A percentile compares a stretch with the other conserved stretches of the same genome.
Evolutionary conservation across 495 filamentous ascomycete genomes (phyloP).

Genomic region (Lophium mytilinum): DNA sequence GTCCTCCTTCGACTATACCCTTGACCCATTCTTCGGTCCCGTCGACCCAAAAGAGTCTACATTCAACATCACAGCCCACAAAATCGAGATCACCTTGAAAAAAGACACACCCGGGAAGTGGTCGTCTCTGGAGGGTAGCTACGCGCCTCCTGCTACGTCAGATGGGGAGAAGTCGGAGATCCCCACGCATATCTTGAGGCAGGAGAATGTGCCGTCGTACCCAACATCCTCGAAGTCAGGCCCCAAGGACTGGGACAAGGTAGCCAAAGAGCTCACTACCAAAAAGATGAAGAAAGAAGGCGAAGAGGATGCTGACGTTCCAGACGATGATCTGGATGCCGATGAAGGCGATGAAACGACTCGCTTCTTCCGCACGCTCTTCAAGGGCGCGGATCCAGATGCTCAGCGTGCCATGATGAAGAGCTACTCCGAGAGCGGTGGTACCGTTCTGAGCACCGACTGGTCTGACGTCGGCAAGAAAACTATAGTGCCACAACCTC

Average conservation of each 20-base stretch:
- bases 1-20: conserved; percentile 55
- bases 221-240: conserved; percentile 82
- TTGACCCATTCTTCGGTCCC: conserved; percentile 61
- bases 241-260: conserved; percentile 86
- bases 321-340: conserved; percentile 50
- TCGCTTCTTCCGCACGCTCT: conserved; percentile 86
- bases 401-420: conserved; percentile 94
- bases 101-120: conserved; percentile 72
- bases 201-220: conserved; percentile 52
- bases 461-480: conserved; percentile 76
- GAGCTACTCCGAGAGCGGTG: conserved; percentile 87
- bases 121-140: conserved; percentile 54
- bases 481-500: conserved; percentile 63
- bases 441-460: conserved; percentile 86
- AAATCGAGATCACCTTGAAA: conserved; percentile 71
- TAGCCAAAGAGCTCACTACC: conserved; percentile 51
- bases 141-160: conserved; percentile 14
- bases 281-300: conserved; percentile 26
- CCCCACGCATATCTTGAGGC: conserved; percentile 7
- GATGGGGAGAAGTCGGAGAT: conserved; percentile 7
- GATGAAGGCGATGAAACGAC: conserved; percentile 65
- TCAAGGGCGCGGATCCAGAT: conserved; percentile 68
- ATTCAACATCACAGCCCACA: conserved; percentile 62
- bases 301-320: conserved; percentile 31
- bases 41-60: conserved; percentile 55